Base-by-base conservation (phyloP, 78 protist genomes). In the Neovahlkampfia damariscottae region DNA sequence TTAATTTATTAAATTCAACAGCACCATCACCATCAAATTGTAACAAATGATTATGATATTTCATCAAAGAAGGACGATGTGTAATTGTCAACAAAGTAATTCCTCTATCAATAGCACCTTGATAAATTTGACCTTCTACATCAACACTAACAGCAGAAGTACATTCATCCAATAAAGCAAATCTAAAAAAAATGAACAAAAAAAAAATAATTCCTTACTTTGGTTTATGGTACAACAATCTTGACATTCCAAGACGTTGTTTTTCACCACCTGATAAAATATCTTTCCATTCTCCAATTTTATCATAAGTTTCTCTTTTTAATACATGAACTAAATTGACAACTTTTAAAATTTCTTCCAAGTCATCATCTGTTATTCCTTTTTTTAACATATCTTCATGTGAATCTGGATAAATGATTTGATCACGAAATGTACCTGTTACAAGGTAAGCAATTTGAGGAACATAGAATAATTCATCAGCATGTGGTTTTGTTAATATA, bases 361-460 rank as follows among this genome's bases (percentile, higher is more conserved):
- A 80, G 70, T 86, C 88, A 2, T 34, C 90, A 69, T 89, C 90
- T 62, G 88, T 89, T 50, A 84, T 62, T 6, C 90, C 93, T 3
- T 62, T 58, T 31, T 9, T 8, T 5, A 10, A 69, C 90, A 83
- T 77, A 30, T 86, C 90, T 8, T 72, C 84, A 27, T 19, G 29
- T 19, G 31, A 34, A 58, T 38, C 84, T 79, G 94, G 94, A 74
- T 90, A 90, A 80, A 85, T 85, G 76, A 90, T 80, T 79, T 90
- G 91, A 50, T 90, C 94, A 1, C 90, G 40, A 19, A 90, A 77
- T 0, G 90, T 76, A 36, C 95, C 95, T 31, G 76, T 78, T 5
- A 86, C 86, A 30, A 91, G 75, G 78, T 91, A 91, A 38, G 95
- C 88, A 67, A 82, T 75, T 82, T 88, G 90, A 66, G 90, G 90